These are phyloP conservation scores for Dictyostelium purpureum DNA, from an alignment of 78 protist genomes.

Conservation along the genomic window DNA sequence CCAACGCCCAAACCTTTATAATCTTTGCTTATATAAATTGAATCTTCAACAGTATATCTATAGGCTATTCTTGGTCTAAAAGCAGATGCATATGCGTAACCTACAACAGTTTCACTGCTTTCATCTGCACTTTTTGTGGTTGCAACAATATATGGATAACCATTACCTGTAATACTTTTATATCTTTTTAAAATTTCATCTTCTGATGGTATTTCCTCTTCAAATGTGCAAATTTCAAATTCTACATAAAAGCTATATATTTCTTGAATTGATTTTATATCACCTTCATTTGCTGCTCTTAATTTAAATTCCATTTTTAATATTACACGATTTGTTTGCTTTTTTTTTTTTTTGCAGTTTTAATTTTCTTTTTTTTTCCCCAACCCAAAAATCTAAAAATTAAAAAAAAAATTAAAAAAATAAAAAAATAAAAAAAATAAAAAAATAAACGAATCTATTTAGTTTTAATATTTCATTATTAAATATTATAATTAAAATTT, in stretches of 20 bases:
- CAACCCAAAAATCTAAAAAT: too few relatives aligned
- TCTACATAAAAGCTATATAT: constrained; percentile 15
- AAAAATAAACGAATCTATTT: too few relatives aligned
- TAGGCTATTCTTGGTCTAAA: constrained; percentile 52
- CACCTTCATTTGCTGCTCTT: background rate
- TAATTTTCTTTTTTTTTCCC: too few relatives aligned
- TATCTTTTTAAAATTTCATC: constrained; percentile 9
- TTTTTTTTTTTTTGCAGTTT: too few relatives aligned
- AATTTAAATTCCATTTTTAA: background rate
- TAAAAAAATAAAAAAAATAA: too few relatives aligned
- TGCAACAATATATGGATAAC: constrained; percentile 40
- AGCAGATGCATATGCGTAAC: constrained; percentile 14
- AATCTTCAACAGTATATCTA: constrained; percentile 45
- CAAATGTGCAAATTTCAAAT: constrained; percentile 26
- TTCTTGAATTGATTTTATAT: background rate
- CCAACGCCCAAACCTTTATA: constrained; percentile 9
- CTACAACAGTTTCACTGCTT: constrained; percentile 3
- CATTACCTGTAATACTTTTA: background rate
- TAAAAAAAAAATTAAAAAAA: too few relatives aligned
- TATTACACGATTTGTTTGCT: too few relatives aligned
- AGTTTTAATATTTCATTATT: too few relatives aligned
- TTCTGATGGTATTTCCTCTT: constrained; percentile 11
- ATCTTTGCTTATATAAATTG: background rate
- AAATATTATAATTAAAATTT: too few relatives aligned
- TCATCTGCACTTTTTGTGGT: background rate